Base-by-base conservation (phyloP, 352 stramenopile genomes). In the Phytopythium montanum region DNA sequence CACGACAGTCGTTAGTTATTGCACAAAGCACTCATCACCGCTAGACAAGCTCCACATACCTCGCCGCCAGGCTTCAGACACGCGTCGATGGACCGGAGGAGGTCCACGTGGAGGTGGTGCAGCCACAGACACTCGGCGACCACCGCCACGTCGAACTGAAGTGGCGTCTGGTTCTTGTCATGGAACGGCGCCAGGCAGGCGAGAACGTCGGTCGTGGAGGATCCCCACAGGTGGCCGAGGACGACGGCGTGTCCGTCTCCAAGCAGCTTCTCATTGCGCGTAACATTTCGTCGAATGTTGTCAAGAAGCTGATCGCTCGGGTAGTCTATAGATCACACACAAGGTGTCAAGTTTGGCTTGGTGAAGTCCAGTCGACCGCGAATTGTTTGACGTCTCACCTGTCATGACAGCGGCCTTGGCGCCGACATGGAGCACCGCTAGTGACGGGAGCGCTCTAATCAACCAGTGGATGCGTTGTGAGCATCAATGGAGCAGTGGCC, bases 91-190 rank as follows among this genome's bases (percentile, higher is more conserved):
- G 70, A 85, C 48, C 64, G 67, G 2, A 81, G 59, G 5, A 85
- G 60, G 39, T 82, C 69, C 25, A 70, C 65, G 23, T 82, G 72
- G 62, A 80, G 56, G 29, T 79, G 58, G 60, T 85, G 75, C 10
- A 85, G 56, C 75, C 72, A 85, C 18, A 85, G 51, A 56, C 75
- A 85, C 57, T 85, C 75, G 4, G 75, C 75, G 34, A 82, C 68
- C 16, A 85, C 62, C 16, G 62, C 75, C 33, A 85, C 66, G 51
- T 85, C 65, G 57, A 81, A 82, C 10, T 48, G 48, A 18, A 26
- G 18, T 19, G 59, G 33, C 13, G 26, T 29, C 28, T 48, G 39
- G 36, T 39, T 39, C 10, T 59, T 44, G 3, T 2, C n/a, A 12
- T 25, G 19, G 21, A 39, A 36, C 9, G 16, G n/a, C 19, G 55